Conservation (phyloP, 805 yeast genomes). For the Metschnikowia gelsemii region DNA sequence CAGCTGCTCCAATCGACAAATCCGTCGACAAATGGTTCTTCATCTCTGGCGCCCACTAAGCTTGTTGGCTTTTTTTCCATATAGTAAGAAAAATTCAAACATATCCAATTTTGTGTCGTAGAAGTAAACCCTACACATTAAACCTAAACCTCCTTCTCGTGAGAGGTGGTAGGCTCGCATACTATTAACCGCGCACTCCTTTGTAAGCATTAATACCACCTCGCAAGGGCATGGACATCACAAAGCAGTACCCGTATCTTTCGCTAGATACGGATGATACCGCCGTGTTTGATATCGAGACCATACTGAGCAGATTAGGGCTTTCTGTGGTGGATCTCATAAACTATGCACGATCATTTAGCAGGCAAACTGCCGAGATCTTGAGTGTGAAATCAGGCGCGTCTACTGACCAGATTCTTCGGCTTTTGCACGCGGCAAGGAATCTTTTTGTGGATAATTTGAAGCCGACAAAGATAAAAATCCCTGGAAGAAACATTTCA, state of each 20-base stretch:
- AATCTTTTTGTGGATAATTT: background rate
- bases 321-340: constrained; percentile 10
- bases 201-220: background rate
- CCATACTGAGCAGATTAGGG: constrained; percentile 7
- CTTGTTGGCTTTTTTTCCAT: background rate
- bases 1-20: constrained; percentile 94
- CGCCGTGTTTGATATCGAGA: constrained; percentile 4
- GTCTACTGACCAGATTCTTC: constrained; percentile 6
- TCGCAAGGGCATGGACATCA: constrained; percentile 6
- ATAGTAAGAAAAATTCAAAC: background rate
- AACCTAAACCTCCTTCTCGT: too few relatives aligned
- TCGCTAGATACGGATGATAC: background rate
- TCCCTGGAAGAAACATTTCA: constrained; percentile 1
- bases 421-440: constrained; percentile 2
- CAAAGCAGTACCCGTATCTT: constrained; percentile 9
- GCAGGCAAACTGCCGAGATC: constrained; percentile 3
- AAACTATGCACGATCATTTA: background rate
- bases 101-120: background rate
- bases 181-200: constrained; percentile 2
- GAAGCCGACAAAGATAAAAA: background rate
- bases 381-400: constrained; percentile 8
- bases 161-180: too few relatives aligned
- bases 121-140: background rate
- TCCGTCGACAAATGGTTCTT: constrained; percentile 98
- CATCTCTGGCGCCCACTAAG: constrained; percentile 74